Conservation (phyloP, 768 basidiomycete genomes). For the Leccinum subgranulosum region DNA sequence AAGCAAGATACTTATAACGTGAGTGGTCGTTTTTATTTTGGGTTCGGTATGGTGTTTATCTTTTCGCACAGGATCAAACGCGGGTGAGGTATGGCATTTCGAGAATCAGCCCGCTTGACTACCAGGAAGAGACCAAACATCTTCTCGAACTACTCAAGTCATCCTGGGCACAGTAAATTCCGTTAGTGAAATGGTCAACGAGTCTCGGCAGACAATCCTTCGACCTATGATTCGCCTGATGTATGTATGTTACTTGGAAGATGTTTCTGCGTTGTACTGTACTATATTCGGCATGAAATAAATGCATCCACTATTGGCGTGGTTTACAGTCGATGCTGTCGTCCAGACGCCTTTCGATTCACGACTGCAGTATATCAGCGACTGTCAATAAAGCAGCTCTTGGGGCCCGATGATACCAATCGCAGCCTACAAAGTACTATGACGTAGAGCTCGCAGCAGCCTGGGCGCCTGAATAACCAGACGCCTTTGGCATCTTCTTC, state of each 20-base stretch:
- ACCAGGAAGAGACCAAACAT: slow-evolving; percentile 58
- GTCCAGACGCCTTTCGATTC: background rate
- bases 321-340: background rate
- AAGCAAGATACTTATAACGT: slow-evolving; percentile 87
- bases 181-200: background rate
- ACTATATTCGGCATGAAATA: background rate
- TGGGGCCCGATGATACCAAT: background rate
- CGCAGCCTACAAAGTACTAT: background rate
- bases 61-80: slow-evolving; percentile 57
- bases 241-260: slow-evolving; percentile 3
- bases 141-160: slow-evolving; percentile 56
- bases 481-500: slow-evolving; percentile 91
- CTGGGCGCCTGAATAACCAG: slow-evolving; percentile 33
- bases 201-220: background rate
- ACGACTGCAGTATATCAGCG: background rate
- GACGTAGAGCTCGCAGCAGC: slow-evolving; percentile 8
- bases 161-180: slow-evolving; percentile 49
- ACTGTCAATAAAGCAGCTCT: background rate
- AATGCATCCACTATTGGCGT: background rate
- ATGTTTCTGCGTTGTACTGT: background rate
- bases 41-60: background rate
- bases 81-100: slow-evolving; percentile 84
- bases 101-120: slow-evolving; percentile 63
- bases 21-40: slow-evolving; percentile 24
- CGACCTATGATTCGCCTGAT: background rate